A percentile compares a stretch with the other conserved stretches of the same genome.
Conservation (phyloP, 257 asterid genomes). For the Handroanthus guayacan region DNA sequence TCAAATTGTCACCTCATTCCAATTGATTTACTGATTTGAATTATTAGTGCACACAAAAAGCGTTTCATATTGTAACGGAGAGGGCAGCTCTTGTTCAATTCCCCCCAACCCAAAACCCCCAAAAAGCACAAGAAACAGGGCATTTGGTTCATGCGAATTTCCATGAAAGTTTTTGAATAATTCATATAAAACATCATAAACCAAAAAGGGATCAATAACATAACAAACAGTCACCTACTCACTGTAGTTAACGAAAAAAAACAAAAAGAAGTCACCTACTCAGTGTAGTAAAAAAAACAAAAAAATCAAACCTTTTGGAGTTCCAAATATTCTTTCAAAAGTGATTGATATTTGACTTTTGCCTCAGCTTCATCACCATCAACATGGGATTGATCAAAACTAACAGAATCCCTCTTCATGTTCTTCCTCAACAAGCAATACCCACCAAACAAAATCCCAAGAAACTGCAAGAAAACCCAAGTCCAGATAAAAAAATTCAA, state of each 20-base stretch:
- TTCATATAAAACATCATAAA: neutral
- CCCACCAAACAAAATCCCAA: constrained; percentile 19
- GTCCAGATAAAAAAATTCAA: constrained; percentile 30
- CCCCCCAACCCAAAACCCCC: no score
- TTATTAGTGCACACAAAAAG: no score
- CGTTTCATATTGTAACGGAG: no score
- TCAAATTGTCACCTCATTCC: no score
- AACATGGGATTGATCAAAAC: constrained; percentile 36
- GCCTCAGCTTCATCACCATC: constrained; percentile 43
- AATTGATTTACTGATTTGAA: no score
- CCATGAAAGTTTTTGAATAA: no score
- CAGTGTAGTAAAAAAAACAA: neutral
- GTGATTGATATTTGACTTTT: constrained; percentile 51
- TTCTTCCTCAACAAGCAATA: constrained; percentile 26
- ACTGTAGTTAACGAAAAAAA: neutral
- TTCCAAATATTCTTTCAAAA: constrained; percentile 55
- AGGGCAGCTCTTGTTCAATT: no score
- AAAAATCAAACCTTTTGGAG: constrained; percentile 57
- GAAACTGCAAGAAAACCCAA: constrained; percentile 17
- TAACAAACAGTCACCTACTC: neutral
- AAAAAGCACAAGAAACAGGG: no score
- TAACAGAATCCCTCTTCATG: constrained; percentile 55
- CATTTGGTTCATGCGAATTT: no score
- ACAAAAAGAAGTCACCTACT: neutral
- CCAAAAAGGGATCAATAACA: neutral